These are phyloP conservation scores for Aspergillus latus DNA, from an alignment of 2,329 filamentous ascomycete genomes.

Conservation along the genomic window DNA sequence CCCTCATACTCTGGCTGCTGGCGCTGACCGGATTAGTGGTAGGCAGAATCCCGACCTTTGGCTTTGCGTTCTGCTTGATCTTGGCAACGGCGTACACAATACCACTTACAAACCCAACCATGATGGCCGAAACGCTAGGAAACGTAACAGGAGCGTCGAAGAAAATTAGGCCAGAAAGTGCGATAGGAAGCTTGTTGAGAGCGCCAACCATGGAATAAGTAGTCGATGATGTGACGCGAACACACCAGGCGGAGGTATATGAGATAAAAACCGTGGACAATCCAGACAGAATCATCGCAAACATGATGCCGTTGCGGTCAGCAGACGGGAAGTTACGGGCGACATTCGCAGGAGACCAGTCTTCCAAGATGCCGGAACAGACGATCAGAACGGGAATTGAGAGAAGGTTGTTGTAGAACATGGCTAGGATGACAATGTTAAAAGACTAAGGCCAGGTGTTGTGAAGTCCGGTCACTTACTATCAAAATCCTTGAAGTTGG, in stretches of 20 bases:
- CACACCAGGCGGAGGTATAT: constrained; percentile 99
- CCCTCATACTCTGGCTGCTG: constrained; percentile 85
- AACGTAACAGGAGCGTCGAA: constrained; percentile 93
- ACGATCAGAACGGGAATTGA: constrained; percentile 88
- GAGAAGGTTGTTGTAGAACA: constrained; percentile 99
- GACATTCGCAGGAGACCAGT: constrained; percentile 88
- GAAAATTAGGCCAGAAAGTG: constrained; percentile 87
- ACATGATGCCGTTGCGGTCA: constrained; percentile 73
- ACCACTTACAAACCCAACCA: constrained; percentile 86
- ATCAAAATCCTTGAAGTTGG: constrained; percentile 99
- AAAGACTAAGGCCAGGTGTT: background rate
- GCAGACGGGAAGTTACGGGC: constrained; percentile 83
- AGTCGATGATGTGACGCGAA: constrained; percentile 93
- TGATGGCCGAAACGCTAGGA: constrained; percentile 86
- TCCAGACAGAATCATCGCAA: constrained; percentile 92
- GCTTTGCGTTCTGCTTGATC: constrained; percentile 70
- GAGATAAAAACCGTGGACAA: constrained; percentile 95
- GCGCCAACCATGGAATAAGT: constrained; percentile 99
- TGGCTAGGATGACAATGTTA: constrained; percentile 60
- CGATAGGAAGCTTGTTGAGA: constrained; percentile 96
- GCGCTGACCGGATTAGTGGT: constrained; percentile 75
- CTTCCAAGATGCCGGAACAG: constrained; percentile 78
- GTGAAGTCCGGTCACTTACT: constrained; percentile 62
- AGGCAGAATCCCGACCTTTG: constrained; percentile 67
- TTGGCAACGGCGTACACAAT: constrained; percentile 88